Evolutionary conservation across 257 asterid genomes (phyloP).

Genomic region (Dorcoceras hygrometricum): DNA sequence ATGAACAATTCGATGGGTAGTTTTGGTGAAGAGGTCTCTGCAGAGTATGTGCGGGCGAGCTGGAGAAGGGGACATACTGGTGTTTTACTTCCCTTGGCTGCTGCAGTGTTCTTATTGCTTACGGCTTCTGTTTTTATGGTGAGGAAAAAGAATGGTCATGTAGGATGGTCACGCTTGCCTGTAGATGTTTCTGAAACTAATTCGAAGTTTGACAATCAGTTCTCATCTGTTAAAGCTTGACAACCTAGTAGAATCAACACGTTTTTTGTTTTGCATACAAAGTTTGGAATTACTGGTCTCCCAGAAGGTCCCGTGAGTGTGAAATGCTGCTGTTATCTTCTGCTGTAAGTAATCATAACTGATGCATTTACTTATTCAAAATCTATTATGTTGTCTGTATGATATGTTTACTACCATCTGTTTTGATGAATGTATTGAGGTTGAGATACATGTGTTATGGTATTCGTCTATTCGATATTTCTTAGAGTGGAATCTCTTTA

Average conservation of each 20-base stretch:
- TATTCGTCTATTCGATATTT: background rate
- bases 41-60: conserved; percentile 46
- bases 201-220: conserved; percentile 39
- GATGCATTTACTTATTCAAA: conserved; percentile 4
- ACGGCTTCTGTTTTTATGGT: conserved; percentile 49
- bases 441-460: background rate
- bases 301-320: conserved; percentile 16
- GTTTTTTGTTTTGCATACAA: background rate
- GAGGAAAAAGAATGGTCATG: conserved; percentile 43
- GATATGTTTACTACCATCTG: background rate
- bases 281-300: background rate
- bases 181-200: conserved; percentile 56
- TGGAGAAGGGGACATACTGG: conserved; percentile 50
- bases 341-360: conserved; percentile 17
- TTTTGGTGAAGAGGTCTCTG: conserved; percentile 63
- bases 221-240: conserved; percentile 45
- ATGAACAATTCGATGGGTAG: conserved; percentile 72
- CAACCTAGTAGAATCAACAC: conserved; percentile 6
- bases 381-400: conserved; percentile 7
- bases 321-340: conserved; percentile 20
- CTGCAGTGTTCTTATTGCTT: conserved; percentile 52
- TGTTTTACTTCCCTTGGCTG: conserved; percentile 44
- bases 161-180: conserved; percentile 71
- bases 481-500: background rate
- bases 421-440: background rate